Conservation (phyloP, 2,329 filamentous ascomycete genomes). For the Aspergillus aculeatinus region DNA sequence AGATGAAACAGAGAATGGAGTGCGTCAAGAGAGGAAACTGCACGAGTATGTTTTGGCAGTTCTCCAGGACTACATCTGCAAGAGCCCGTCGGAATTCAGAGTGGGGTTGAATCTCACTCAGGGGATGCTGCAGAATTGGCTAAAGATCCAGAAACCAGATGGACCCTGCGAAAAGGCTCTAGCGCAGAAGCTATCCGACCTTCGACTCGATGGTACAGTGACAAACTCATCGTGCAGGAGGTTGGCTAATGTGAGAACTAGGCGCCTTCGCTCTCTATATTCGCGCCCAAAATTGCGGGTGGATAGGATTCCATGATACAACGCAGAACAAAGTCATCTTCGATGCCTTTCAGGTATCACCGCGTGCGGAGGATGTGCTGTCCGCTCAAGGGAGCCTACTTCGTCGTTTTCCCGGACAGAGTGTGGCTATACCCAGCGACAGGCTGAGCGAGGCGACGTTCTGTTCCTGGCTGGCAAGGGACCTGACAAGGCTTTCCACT, state of each 20-base stretch:
- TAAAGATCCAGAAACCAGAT: not conserved
- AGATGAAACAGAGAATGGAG: too few species aligned
- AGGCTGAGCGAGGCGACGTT: conserved; percentile 25
- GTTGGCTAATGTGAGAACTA: conserved; percentile 7
- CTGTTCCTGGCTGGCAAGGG: conserved; percentile 27
- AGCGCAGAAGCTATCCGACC: not conserved
- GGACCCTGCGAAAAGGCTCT: not conserved
- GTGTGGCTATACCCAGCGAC: conserved; percentile 30
- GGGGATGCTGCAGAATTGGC: conserved; percentile 4
- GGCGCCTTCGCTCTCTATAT: conserved; percentile 40
- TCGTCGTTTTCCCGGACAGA: conserved; percentile 46
- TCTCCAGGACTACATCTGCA: too few species aligned
- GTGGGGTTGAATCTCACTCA: not conserved
- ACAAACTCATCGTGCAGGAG: not conserved
- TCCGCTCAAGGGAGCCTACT: conserved; percentile 37
- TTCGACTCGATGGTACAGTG: not conserved
- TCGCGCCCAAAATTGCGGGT: conserved; percentile 46
- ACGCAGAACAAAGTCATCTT: conserved; percentile 25
- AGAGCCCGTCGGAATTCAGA: not conserved
- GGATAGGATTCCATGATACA: conserved; percentile 35
- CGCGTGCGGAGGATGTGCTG: conserved; percentile 38
- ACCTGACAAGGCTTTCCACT: conserved; percentile 33
- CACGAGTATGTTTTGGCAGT: too few species aligned
- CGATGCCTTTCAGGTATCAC: conserved; percentile 49
- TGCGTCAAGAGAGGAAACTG: too few species aligned